These are phyloP conservation scores for Citrus reticulata DNA, from an alignment of 345 rosid species.

Conservation along the genomic window DNA sequence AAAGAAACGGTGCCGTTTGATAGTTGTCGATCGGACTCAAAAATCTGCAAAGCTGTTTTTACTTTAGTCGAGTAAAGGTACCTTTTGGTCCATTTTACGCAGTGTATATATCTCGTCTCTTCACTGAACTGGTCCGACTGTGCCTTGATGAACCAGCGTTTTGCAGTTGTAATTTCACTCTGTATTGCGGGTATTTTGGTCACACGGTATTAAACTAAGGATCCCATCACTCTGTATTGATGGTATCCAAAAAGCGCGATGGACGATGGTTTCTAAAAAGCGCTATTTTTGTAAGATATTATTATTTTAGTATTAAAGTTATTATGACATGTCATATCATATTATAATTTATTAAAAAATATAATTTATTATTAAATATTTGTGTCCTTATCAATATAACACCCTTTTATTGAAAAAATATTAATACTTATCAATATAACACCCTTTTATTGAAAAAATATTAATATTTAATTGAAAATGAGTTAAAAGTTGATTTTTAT, in stretches of 20 bases:
- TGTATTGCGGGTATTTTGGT: not conserved
- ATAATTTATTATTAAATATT: too few relatives aligned
- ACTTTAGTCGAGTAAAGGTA: not conserved
- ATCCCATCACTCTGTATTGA: too few relatives aligned
- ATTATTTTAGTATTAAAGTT: rapidly evolving
- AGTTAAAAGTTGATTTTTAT: too few relatives aligned
- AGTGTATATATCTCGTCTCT: not conserved
- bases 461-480: too few relatives aligned
- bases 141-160: not conserved
- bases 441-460: rapidly evolving
- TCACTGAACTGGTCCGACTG: not conserved
- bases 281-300: not conserved
- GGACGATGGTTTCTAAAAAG: not conserved
- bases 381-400: too few relatives aligned
- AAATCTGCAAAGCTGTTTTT: not conserved
- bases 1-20: not conserved
- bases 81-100: not conserved
- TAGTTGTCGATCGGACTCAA: not conserved
- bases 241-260: too few relatives aligned
- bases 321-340: rapidly evolving
- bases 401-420: rapidly evolving
- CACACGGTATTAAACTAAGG: not conserved
- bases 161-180: not conserved
- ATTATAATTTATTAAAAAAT: too few relatives aligned
- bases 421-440: too few relatives aligned